These are phyloP conservation scores for Aspergillus sp. DNA, from an alignment of 2,329 filamentous ascomycete species.

Conservation along the genomic window DNA sequence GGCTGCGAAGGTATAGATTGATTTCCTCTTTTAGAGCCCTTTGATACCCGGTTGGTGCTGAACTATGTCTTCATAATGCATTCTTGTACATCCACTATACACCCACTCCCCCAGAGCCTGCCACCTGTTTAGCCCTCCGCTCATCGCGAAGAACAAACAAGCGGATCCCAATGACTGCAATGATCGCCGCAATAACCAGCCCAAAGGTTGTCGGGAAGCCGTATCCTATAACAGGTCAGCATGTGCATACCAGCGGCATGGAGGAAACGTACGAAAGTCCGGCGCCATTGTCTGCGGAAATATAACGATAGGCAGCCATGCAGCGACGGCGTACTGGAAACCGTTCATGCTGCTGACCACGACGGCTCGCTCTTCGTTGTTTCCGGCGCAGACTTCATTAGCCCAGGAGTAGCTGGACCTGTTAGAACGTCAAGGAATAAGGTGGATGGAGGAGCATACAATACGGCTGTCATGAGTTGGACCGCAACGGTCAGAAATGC, in stretches of 20 bases:
- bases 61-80: no score
- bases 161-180: constrained; percentile 6
- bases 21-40: no score
- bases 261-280: constrained; percentile 8
- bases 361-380: constrained; percentile 26
- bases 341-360: constrained; percentile 60
- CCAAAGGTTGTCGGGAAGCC: constrained; percentile 14
- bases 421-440: background rate
- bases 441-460: constrained; percentile 17
- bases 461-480: constrained; percentile 36
- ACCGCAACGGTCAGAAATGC: constrained; percentile 14
- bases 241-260: background rate
- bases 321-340: constrained; percentile 19
- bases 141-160: background rate
- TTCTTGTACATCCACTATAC: background rate
- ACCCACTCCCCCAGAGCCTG: background rate
- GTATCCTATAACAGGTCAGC: background rate
- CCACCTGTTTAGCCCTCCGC: background rate
- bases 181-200: constrained; percentile 10
- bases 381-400: constrained; percentile 28
- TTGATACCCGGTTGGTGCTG: no score
- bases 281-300: constrained; percentile 17
- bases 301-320: constrained; percentile 16
- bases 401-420: constrained; percentile 17
- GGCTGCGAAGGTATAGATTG: no score